These are phyloP conservation scores for Cutaneotrichosporon cutaneum DNA, from an alignment of 1,284 basidiomycete genomes.

Conservation along the genomic window DNA sequence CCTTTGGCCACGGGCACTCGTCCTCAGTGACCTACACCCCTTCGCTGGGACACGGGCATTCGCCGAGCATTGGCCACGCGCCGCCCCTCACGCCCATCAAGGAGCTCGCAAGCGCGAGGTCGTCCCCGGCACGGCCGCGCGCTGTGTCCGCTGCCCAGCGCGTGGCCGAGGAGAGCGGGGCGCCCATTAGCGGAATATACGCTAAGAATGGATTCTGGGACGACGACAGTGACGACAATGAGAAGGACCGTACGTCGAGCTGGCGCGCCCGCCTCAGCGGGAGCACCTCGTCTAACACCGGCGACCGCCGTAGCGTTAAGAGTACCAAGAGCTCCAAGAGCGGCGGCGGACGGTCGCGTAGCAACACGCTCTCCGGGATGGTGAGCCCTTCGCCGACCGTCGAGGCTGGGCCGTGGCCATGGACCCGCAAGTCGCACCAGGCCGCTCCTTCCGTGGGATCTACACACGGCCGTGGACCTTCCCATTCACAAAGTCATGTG, in stretches of 20 bases:
- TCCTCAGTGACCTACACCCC: not conserved
- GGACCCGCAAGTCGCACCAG: constrained; percentile 15
- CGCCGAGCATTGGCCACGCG: constrained; percentile 2
- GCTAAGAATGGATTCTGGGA: constrained; percentile 46
- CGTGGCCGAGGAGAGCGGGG: constrained; percentile 24
- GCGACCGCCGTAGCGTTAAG: constrained; percentile 20
- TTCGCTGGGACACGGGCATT: not conserved
- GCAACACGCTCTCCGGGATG: constrained; percentile 10
- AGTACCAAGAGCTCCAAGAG: constrained; percentile 14
- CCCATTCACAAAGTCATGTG: not conserved
- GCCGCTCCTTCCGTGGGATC: not conserved
- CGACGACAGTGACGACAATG: constrained; percentile 26
- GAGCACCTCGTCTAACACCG: constrained; percentile 5
- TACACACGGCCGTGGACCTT: not conserved
- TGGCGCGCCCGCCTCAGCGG: constrained; percentile 19
- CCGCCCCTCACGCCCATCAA: not conserved
- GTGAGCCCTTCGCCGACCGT: constrained; percentile 3
- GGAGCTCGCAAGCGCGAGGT: not conserved
- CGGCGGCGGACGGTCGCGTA: constrained; percentile 13
- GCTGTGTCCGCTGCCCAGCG: not conserved
- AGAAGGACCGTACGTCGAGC: not conserved
- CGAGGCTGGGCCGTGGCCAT: constrained; percentile 16
- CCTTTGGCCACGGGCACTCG: not conserved
- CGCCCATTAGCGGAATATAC: constrained; percentile 41
- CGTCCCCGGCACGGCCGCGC: not conserved